Evolutionary conservation across 2,329 filamentous ascomycete species (phyloP).

Genomic region (Chaetomium sp.): DNA sequence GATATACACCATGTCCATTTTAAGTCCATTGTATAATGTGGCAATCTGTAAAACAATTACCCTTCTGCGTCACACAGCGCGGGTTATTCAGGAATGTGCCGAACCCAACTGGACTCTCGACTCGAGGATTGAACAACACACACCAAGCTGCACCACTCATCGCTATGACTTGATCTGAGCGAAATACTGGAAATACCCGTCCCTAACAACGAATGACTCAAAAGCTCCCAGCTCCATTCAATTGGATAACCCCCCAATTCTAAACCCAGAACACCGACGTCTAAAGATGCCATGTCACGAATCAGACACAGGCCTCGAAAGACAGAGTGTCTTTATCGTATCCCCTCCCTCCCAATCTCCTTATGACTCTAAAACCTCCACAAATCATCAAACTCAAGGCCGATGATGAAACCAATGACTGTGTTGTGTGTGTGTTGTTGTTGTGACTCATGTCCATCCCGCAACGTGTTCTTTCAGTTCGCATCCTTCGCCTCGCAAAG

Average conservation of each 20-base stretch:
- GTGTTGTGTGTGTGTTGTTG: not conserved
- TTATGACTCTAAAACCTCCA: not conserved
- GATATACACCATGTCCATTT: not conserved
- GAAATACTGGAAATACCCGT: not conserved
- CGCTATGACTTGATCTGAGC: not conserved
- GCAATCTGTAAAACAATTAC: not conserved
- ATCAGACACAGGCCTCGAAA: not conserved
- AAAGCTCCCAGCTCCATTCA: not conserved
- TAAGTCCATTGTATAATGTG: not conserved
- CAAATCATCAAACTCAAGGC: not conserved
- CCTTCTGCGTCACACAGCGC: not conserved
- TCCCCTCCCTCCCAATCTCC: not conserved
- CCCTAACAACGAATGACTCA: not conserved
- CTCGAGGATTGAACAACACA: not conserved
- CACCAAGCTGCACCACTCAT: not conserved
- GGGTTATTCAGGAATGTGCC: not conserved
- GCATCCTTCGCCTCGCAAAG: not conserved
- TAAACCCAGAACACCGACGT: not conserved
- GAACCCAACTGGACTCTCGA: not conserved
- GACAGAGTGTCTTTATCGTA: slow-evolving; percentile 10
- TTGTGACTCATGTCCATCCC: slow-evolving; percentile 2
- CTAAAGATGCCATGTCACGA: not conserved
- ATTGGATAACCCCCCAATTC: not conserved
- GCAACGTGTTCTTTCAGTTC: slow-evolving; percentile 14
- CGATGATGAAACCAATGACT: not conserved